Percentiles rank a stretch among this genome's conserved stretches.
Evolutionary conservation across 768 basidiomycete genomes (phyloP).

Genomic region (Grammothele lineata): DNA sequence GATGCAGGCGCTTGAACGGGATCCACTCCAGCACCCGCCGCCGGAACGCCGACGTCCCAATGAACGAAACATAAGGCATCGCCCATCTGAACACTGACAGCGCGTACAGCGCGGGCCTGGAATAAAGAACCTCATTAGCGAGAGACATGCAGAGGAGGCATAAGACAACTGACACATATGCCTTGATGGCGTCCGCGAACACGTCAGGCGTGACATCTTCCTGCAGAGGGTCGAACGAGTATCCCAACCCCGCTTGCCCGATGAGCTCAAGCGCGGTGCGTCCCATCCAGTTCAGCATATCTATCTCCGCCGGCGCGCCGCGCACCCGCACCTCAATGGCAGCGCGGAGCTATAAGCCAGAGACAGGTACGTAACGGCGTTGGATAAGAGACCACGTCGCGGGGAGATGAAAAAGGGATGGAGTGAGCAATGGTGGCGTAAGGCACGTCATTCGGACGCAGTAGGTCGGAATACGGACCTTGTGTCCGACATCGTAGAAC

Average conservation of each 20-base stretch:
- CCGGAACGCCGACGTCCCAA: slow-evolving; percentile 40
- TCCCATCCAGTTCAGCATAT: slow-evolving; percentile 24
- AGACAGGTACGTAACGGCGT: neutral
- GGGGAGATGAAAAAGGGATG: slow-evolving; percentile 2
- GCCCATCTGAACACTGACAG: slow-evolving; percentile 45
- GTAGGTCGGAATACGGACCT: slow-evolving; percentile 14
- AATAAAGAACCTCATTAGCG: slow-evolving; percentile 35
- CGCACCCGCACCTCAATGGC: slow-evolving; percentile 14
- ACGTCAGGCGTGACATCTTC: slow-evolving; percentile 15
- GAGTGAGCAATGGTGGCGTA: neutral
- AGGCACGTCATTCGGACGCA: neutral
- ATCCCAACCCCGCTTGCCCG: slow-evolving; percentile 23
- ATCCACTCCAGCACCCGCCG: slow-evolving; percentile 38
- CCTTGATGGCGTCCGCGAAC: slow-evolving; percentile 25
- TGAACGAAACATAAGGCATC: slow-evolving; percentile 38
- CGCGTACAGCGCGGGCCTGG: slow-evolving; percentile 33
- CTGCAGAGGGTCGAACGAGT: slow-evolving; percentile 23
- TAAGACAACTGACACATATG: slow-evolving; percentile 17
- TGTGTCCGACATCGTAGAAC: slow-evolving; percentile 21
- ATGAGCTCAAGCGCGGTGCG: slow-evolving; percentile 25
- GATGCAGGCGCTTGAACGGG: slow-evolving; percentile 37
- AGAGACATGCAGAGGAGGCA: neutral
- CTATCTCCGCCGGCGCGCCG: slow-evolving; percentile 15
- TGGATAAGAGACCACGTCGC: neutral
- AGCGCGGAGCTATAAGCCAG: slow-evolving; percentile 10